phyloP scores from a whole-genome alignment of 78 protist genomes.

The Planoprotostelium fungivorum region DNA sequence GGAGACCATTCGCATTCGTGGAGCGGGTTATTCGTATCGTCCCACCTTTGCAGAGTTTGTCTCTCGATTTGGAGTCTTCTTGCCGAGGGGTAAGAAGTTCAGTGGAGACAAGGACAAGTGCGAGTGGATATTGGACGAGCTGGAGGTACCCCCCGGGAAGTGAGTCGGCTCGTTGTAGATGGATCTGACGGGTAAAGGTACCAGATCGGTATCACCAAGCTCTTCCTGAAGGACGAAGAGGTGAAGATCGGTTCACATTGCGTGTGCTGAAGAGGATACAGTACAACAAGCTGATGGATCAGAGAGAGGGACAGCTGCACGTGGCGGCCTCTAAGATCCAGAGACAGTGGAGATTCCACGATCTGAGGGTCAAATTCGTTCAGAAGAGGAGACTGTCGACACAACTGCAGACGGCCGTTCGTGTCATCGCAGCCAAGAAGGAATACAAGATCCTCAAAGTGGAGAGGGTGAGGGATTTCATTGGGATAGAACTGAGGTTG shows the following conservation, averaged over 20 bases:
- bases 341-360: neutral
- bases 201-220: neutral
- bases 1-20: conserved; percentile 79
- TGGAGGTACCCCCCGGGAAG: neutral
- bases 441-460: neutral
- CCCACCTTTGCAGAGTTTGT: conserved; percentile 74
- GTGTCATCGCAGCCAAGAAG: neutral
- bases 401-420: neutral
- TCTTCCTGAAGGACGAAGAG: neutral
- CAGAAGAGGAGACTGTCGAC: neutral
- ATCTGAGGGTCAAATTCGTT: neutral
- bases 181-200: neutral
- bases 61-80: conserved; percentile 44
- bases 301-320: neutral
- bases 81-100: neutral
- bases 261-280: neutral
- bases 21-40: conserved; percentile 89
- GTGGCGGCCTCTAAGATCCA: neutral
- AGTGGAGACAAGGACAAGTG: neutral
- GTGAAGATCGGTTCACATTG: neutral
- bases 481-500: neutral
- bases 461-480: neutral
- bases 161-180: neutral
- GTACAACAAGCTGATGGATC: neutral
- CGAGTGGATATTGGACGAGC: neutral